Evolutionary conservation across 768 basidiomycete species (phyloP), one percentile per base, ranked within the genome.

Genomic region (Suillus placidus): DNA sequence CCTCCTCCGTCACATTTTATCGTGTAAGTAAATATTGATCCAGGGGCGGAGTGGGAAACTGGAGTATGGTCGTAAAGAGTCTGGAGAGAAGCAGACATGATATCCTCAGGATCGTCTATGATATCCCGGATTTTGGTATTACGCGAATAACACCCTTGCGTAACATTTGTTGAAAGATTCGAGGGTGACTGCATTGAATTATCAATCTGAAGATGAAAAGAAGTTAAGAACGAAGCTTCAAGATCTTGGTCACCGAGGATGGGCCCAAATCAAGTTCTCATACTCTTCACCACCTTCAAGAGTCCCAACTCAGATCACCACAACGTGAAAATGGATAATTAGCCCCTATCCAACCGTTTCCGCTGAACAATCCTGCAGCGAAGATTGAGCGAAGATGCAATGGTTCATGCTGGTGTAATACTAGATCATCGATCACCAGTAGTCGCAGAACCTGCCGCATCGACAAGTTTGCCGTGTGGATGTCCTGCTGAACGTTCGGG

Each of bases 41-140:
- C 88, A 10, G 87, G 75, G 4, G 85, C 84, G 6, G 87, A 85
- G 47, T 87, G 78, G 0, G 87, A 83, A 69, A 92, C 83, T 4
- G 89, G 89, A 23, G 79, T 76, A 69, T 87, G 81, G 61, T 83
- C 86, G 66, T 90, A 93, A 18, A 93, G 81, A 0, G 77, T 80
- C 68, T 86, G 80, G 35, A 93, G 80, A 9, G 90, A 87, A 60
- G 83, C 81, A 26, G 82, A 86, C n/a, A 93, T 79, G 40, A 93
- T 83, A 49, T 93, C 92, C 72, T 90, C 88, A 26, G 87, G 83
- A 63, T 86, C 83, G 49, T 66, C 63, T 30, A 18, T 42, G 57
- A 42, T 42, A 4, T 60, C 57, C 57, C 26, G 9, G 18, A 7
- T 40, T 26, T 16, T 38, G 23, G 26, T 40, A 40, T 20, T 18